These are phyloP conservation scores for Sclerotinia minor DNA, from an alignment of 2,329 filamentous ascomycete species.

Conservation along the genomic window DNA sequence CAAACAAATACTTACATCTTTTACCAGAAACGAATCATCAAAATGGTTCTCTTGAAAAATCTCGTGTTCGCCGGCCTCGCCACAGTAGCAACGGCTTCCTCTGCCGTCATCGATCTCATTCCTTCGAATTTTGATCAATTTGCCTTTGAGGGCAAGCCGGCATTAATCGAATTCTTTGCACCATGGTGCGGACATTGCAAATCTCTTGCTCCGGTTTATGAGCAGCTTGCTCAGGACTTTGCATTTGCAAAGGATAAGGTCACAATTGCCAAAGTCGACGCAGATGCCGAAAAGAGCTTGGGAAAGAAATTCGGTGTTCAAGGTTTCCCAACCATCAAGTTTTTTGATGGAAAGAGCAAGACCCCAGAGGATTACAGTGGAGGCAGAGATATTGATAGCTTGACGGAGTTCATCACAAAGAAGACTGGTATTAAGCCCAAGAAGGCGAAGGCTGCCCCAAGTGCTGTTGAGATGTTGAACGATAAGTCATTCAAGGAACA, in stretches of 20 bases:
- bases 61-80: slow-evolving; percentile 56
- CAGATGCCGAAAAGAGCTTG: slow-evolving; percentile 80
- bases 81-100: slow-evolving; percentile 54
- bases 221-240: slow-evolving; percentile 79
- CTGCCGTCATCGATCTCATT: slow-evolving; percentile 85
- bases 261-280: slow-evolving; percentile 93
- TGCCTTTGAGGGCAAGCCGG: slow-evolving; percentile 89
- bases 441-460: slow-evolving; percentile 69
- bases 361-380: slow-evolving; percentile 82
- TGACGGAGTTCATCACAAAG: slow-evolving; percentile 76
- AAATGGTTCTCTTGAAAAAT: slow-evolving; percentile 54
- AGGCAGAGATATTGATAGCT: slow-evolving; percentile 82
- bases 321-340: slow-evolving; percentile 97
- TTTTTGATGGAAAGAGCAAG: slow-evolving; percentile 92
- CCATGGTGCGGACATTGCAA: slow-evolving; percentile 99
- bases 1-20: slow-evolving; percentile 12
- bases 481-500: slow-evolving; percentile 75
- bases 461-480: slow-evolving; percentile 75
- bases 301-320: slow-evolving; percentile 85
- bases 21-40: slow-evolving; percentile 23
- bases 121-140: slow-evolving; percentile 90
- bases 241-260: slow-evolving; percentile 71
- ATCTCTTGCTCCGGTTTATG: slow-evolving; percentile 89
- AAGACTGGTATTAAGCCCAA: slow-evolving; percentile 84
- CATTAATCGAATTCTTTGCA: slow-evolving; percentile 96